Evolutionary conservation across 176 grass and related monocot genomes (phyloP).

Genomic region (Paspalum vaginatum): DNA sequence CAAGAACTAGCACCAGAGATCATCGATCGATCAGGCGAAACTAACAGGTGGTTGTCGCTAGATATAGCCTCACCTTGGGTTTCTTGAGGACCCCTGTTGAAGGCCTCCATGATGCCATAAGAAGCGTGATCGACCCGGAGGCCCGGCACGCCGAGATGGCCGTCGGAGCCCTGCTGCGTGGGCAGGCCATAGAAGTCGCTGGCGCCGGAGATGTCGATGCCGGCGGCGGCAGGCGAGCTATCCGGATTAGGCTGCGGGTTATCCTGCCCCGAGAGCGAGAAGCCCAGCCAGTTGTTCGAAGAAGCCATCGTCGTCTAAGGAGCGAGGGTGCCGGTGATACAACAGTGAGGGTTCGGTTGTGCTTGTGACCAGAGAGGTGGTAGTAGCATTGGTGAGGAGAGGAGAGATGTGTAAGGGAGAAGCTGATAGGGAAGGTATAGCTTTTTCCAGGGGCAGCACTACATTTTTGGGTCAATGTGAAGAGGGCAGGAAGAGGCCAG

Average conservation of each 20-base stretch:
- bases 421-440: constrained; percentile 36
- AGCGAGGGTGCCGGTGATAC: neutral
- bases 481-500: constrained; percentile 44
- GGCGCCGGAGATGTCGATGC: constrained; percentile 53
- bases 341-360: constrained; percentile 24
- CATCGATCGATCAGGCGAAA: neutral
- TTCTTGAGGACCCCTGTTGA: constrained; percentile 49
- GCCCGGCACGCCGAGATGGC: constrained; percentile 36
- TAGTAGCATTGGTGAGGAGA: constrained; percentile 39
- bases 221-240: constrained; percentile 31
- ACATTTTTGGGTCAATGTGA: constrained; percentile 59
- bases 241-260: constrained; percentile 52
- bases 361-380: constrained; percentile 39
- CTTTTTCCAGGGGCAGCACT: constrained; percentile 41
- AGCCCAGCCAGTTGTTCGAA: constrained; percentile 72
- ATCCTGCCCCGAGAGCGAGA: constrained; percentile 73
- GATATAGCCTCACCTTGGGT: constrained; percentile 39
- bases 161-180: constrained; percentile 32
- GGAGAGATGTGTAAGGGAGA: neutral
- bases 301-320: constrained; percentile 61
- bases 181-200: constrained; percentile 47
- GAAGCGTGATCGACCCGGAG: constrained; percentile 42
- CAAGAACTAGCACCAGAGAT: neutral
- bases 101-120: constrained; percentile 58
- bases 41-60: neutral